These are phyloP conservation scores for Solanum corneliomulleri DNA, from an alignment of 257 asterid genomes.

Conservation along the genomic window DNA sequence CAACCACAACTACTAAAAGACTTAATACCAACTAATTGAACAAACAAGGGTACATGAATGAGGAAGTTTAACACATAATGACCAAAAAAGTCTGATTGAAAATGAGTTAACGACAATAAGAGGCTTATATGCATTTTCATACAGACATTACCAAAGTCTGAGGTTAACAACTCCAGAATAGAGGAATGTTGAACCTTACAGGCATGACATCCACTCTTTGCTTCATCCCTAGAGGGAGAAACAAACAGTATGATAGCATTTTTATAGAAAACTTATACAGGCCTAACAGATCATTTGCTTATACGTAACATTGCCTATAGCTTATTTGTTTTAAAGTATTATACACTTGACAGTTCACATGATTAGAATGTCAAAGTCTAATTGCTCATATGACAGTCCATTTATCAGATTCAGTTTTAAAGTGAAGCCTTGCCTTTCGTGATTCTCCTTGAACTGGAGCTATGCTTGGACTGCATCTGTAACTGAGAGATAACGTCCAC, in stretches of 20 bases:
- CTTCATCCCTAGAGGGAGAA: background rate
- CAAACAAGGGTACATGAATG: background rate
- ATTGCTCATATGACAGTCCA: background rate
- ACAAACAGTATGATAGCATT: background rate
- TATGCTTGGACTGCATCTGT: constrained; percentile 39
- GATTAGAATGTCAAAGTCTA: background rate
- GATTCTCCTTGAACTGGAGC: constrained; percentile 75
- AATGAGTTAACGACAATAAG: background rate
- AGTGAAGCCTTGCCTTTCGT: constrained; percentile 39
- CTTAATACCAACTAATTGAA: background rate
- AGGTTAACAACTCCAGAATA: background rate
- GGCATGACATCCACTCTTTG: background rate
- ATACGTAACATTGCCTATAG: background rate
- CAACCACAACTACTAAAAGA: background rate
- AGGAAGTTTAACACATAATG: background rate
- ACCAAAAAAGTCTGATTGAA: background rate
- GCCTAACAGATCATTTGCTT: background rate
- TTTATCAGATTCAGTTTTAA: background rate
- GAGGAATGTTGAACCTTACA: background rate
- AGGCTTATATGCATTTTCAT: background rate
- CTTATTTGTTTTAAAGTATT: background rate
- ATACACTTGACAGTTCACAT: background rate
- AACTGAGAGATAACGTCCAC: constrained; percentile 52
- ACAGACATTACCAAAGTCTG: background rate
- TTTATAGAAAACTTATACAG: background rate